Evolutionary conservation across 352 stramenopile genomes (phyloP).

Genomic region (Globisporangium camurandrum): DNA sequence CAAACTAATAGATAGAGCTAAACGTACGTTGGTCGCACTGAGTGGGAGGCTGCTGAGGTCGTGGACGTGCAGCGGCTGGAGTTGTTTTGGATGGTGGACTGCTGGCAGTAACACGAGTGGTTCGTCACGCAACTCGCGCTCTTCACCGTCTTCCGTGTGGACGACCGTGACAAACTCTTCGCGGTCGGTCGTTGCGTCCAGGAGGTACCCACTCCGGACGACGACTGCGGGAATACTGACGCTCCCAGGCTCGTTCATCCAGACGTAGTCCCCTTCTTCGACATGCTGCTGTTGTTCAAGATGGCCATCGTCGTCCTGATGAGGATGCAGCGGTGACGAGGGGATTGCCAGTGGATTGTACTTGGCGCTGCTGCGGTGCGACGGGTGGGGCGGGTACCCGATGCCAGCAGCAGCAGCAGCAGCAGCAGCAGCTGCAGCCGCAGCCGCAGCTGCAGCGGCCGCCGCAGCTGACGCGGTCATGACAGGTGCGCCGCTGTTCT

Average conservation of each 20-base stretch:
- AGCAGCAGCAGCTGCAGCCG: constrained; percentile 5
- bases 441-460: constrained; percentile 9
- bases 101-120: constrained; percentile 48
- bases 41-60: constrained; percentile 62
- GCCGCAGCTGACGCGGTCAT: constrained; percentile 5
- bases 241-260: constrained; percentile 43
- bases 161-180: constrained; percentile 69
- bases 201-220: constrained; percentile 51
- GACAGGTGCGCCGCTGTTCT: neutral
- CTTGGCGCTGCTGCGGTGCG: constrained; percentile 4
- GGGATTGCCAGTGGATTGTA: constrained; percentile 12
- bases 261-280: constrained; percentile 66
- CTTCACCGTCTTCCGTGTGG: constrained; percentile 77
- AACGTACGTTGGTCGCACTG: constrained; percentile 50
- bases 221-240: constrained; percentile 52
- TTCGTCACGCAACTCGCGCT: constrained; percentile 56
- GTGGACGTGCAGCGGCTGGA: constrained; percentile 43
- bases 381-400: neutral
- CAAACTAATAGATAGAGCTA: constrained; percentile 3
- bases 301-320: too few relatives aligned
- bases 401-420: constrained; percentile 7
- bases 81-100: constrained; percentile 58
- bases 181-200: constrained; percentile 46
- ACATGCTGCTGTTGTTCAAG: constrained; percentile 11
- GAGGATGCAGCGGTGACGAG: constrained; percentile 3